A percentile compares a stretch with the other conserved stretches of the same genome.
Conservation (phyloP, 768 basidiomycete genomes). For the Phaffia tasmanica region DNA sequence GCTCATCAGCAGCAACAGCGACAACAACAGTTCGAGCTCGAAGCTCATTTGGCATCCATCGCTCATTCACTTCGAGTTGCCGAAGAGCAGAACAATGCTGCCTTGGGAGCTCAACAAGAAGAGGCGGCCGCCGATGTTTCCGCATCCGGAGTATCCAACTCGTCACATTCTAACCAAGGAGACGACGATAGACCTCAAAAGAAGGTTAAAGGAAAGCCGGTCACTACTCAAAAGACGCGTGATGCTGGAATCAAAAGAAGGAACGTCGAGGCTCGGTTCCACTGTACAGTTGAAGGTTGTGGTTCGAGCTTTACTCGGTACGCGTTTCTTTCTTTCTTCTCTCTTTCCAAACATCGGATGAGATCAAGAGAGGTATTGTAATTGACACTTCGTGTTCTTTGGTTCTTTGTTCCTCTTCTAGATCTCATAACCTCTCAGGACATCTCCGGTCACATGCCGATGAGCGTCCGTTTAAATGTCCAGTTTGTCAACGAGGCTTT, state of each 20-base stretch:
- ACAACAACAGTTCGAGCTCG: too few species aligned
- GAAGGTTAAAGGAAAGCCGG: conserved; percentile 3
- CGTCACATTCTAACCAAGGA: too few species aligned
- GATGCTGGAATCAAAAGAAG: conserved; percentile 18
- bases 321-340: background rate
- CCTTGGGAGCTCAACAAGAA: too few species aligned
- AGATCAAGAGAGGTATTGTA: background rate
- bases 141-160: too few species aligned
- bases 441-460: conserved; percentile 19
- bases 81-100: too few species aligned
- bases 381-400: background rate
- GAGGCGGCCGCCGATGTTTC: too few species aligned
- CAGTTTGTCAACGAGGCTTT: conserved; percentile 10
- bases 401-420: background rate
- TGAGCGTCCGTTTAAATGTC: conserved; percentile 18
- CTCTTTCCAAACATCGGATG: background rate
- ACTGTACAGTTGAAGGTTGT: conserved; percentile 10
- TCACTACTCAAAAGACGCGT: conserved; percentile 11
- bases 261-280: conserved; percentile 21
- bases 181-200: background rate
- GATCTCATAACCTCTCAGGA: conserved; percentile 15
- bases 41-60: too few species aligned
- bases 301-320: conserved; percentile 18
- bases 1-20: too few species aligned
- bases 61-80: too few species aligned